Evolutionary conservation across 306 rosid species (phyloP), one percentile per base, ranked within the genome.

Genomic region (Cicer judaicum): DNA sequence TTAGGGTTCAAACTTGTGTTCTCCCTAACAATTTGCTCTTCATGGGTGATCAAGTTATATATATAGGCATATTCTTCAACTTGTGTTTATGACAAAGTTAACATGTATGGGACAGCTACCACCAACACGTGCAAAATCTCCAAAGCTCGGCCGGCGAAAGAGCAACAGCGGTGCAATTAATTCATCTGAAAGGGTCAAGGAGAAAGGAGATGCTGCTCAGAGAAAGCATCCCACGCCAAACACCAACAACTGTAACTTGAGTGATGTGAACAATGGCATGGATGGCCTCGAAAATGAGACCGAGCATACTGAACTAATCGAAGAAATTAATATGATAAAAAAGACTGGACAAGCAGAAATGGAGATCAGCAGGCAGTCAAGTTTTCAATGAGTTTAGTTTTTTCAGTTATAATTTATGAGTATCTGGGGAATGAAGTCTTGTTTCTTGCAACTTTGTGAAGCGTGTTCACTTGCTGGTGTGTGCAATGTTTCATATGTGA

Each of bases 111-210:
- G 8, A 39, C 87, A 95, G 98, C 87, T 74, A 46, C 98, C 99
- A 67, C 93, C 99, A 3, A 92, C 99, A 38, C 98, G 99, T 50
- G 97, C 97, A 46, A 95, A 88, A 84, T 92, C 99, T 47, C 98
- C 99, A 67, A 95, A 92, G 84, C 90, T 95, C 73, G 98, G 99
- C 68, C 84, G 97, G 68, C 88, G 89, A 73, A 95, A 92, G 88
- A 87, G 88, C 82, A 78, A 73, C 82, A 79, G 60, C 44, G 85
- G 84, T 65, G 73, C 86, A 5, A 79, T 75, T 75, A 71, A 70
- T 73, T 56, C 65, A 78, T 76, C 85, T 56, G 82, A 71, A 38
- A 81, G 74, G 74, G 72, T 55, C 69, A 77, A 79, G 75, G 87
- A 73, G 73, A 89, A 83, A 81, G 88, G 82, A 40, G 54, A 63